Percentiles rank a stretch among this genome's conserved stretches.
Conservation (phyloP, 2,329 filamentous ascomycete genomes). For the Venturia oleaginea region DNA sequence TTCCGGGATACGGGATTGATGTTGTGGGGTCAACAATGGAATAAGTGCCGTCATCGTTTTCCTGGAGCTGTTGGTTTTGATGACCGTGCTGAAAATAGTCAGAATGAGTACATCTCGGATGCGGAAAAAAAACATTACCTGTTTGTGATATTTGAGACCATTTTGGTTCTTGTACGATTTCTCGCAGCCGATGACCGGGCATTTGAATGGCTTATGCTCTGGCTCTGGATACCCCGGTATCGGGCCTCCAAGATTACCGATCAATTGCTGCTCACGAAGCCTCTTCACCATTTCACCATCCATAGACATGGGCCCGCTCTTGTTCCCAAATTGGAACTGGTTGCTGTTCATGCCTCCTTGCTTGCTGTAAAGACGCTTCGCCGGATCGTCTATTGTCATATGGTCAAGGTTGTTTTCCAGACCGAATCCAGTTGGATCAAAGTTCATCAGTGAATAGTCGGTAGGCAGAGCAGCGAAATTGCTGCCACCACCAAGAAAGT, state of each 20-base stretch:
- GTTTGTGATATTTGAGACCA: conserved; percentile 82
- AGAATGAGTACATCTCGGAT: not conserved
- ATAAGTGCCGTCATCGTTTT: conserved; percentile 94
- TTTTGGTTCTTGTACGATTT: conserved; percentile 99
- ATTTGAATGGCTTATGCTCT: conserved; percentile 95
- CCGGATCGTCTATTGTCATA: conserved; percentile 76
- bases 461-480: not conserved
- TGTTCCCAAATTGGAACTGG: conserved; percentile 65
- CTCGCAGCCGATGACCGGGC: conserved; percentile 94
- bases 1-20: conserved; percentile 86
- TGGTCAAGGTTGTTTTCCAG: conserved; percentile 36
- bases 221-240: conserved; percentile 40
- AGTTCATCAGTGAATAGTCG: not conserved
- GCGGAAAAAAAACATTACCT: conserved; percentile 37
- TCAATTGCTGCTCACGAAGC: conserved; percentile 55
- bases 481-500: conserved; percentile 14
- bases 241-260: conserved; percentile 42
- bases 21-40: conserved; percentile 97
- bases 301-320: conserved; percentile 59
- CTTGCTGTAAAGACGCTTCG: conserved; percentile 79
- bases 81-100: conserved; percentile 61
- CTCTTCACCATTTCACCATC: conserved; percentile 66
- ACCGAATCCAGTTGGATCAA: conserved; percentile 4
- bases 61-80: conserved; percentile 90
- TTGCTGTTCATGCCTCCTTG: conserved; percentile 63